Conservation (phyloP, 2,329 filamentous ascomycete species). For the Verticillium nubilum region DNA sequence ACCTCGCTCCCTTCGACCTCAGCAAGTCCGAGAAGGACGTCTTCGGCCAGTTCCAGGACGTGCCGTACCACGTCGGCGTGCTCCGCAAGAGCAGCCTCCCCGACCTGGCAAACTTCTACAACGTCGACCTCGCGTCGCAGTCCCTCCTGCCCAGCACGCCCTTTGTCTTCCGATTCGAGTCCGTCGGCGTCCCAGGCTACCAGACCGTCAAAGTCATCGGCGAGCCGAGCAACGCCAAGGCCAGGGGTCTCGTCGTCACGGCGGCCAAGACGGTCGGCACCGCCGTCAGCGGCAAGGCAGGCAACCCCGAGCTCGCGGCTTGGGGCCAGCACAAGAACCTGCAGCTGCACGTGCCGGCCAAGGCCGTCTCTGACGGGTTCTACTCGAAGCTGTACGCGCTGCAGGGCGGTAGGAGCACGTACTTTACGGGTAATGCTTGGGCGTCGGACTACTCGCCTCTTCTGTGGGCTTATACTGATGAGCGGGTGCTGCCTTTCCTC, state of each 20-base stretch:
- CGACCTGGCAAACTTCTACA: conserved; percentile 6
- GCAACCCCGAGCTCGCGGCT: not conserved
- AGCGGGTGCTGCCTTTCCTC: conserved; percentile 2
- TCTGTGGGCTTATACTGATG: conserved; percentile 10
- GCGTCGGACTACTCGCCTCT: conserved; percentile 11
- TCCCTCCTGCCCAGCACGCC: conserved; percentile 7
- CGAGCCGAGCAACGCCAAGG: conserved; percentile 5
- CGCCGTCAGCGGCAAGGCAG: not conserved
- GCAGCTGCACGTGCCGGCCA: not conserved
- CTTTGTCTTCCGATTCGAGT: conserved; percentile 13
- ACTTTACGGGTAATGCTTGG: not conserved
- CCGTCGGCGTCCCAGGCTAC: conserved; percentile 12
- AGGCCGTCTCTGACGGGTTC: conserved; percentile 9
- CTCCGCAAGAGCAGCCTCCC: conserved; percentile 4
- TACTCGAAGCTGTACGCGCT: conserved; percentile 9
- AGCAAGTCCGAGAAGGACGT: conserved; percentile 14
- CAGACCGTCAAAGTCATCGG: conserved; percentile 14
- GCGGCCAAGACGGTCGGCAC: not conserved
- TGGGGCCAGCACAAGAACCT: not conserved
- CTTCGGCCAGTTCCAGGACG: conserved; percentile 19
- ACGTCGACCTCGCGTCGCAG: conserved; percentile 10
- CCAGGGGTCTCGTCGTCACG: conserved; percentile 1
- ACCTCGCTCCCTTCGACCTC: conserved; percentile 19
- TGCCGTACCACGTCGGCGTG: conserved; percentile 16
- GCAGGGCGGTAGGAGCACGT: conserved; percentile 1